Conservation (phyloP, 306 rosid genomes). For the Medicago lupulina region DNA sequence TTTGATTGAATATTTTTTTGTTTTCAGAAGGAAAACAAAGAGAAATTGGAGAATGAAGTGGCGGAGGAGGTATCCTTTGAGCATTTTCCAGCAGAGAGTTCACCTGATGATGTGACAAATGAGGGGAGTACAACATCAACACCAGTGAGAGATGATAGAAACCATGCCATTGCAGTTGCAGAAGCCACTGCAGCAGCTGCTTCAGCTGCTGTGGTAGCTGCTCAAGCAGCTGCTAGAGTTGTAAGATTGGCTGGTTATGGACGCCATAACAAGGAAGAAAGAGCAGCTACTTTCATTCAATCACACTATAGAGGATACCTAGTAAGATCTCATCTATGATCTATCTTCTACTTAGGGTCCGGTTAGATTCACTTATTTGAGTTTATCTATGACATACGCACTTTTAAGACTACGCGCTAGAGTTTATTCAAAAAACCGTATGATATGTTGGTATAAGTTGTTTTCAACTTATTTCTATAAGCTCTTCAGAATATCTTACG, state of each 20-base stretch:
- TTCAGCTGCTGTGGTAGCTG: slow-evolving; percentile 81
- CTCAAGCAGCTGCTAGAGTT: slow-evolving; percentile 88
- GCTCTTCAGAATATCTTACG: neutral
- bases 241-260: slow-evolving; percentile 80
- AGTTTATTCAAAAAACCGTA: neutral
- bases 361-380: no score
- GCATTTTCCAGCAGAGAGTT: slow-evolving; percentile 79
- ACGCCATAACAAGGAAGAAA: slow-evolving; percentile 73
- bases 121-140: slow-evolving; percentile 67
- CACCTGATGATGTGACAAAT: slow-evolving; percentile 68
- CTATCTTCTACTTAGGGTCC: neutral
- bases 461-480: no score
- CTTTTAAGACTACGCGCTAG: no score
- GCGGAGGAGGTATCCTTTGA: slow-evolving; percentile 82
- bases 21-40: slow-evolving; percentile 53
- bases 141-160: slow-evolving; percentile 61
- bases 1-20: neutral
- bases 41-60: slow-evolving; percentile 64
- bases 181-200: slow-evolving; percentile 88
- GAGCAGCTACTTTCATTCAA: slow-evolving; percentile 87
- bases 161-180: slow-evolving; percentile 75
- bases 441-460: neutral
- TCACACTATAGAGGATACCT: slow-evolving; percentile 92
- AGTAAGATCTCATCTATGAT: slow-evolving; percentile 49
- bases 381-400: no score